Base-by-base conservation (phyloP, 441 rosid species). In the Metrosideros polymorpha region DNA sequence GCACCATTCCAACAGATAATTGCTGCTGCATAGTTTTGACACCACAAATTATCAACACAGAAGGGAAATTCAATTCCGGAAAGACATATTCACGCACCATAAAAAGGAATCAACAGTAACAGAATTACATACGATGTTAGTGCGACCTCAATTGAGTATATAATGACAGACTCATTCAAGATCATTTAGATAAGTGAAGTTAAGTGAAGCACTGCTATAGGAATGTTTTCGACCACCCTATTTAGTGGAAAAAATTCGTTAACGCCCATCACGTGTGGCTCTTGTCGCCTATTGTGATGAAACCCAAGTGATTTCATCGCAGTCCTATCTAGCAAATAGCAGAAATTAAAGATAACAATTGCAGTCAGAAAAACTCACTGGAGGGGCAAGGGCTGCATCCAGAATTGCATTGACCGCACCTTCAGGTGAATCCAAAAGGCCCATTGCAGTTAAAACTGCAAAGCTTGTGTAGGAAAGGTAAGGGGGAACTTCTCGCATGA, bases 401-500 rank as follows among this genome's bases (percentile, higher is more conserved):
- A 96, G 91, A 89, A 98, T 88, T 76, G 96, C 90, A 90, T 89
- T 89, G 85, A 93, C 93, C 56, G 96, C 98, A 50, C 91, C 56
- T 85, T 92, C 93, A 42, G 99, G 91, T 56, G 93, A 92, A 86
- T 93, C 94, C 92, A 95, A 84, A 85, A 96, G 93, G 83, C 95
- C 91, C 84, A 94, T 22, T 39, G 86, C 87, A 93, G 84, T 89
- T 90, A 95, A 91, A 49, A 88, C 85, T 5, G 52, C 84, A 85
- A 89, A 92, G 71, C 98, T 94, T 77, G 89, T 35, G 35, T 57
- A 53, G 77, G 95, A 92, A 85, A 96, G 89, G 86, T 55, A 92
- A 3, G 86, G 86, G 85, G 99, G 99, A 89, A 98, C 85, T 92
- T 98, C 99, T 87, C 95, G 93, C 99, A 95, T 93, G 90, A 98